Evolutionary conservation across 345 rosid species (phyloP).

Genomic region (Physaria fendleri): DNA sequence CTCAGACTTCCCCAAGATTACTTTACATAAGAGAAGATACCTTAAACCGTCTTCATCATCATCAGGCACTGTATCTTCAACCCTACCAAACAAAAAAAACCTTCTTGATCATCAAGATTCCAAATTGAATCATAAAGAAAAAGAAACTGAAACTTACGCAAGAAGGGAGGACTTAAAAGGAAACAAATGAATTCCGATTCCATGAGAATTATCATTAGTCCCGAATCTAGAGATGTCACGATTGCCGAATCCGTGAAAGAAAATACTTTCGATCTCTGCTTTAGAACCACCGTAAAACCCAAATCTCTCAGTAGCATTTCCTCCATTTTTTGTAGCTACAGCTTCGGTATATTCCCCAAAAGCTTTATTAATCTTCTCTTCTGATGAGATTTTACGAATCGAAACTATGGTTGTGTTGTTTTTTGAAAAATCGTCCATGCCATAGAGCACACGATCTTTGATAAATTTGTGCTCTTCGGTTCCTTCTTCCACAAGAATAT

Average conservation of each 20-base stretch:
- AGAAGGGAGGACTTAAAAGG: conserved; percentile 16
- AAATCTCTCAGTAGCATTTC: too few relatives aligned
- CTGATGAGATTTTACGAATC: conserved; percentile 34
- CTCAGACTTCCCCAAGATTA: too few relatives aligned
- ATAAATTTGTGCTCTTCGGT: conserved; percentile 10
- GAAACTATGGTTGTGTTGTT: conserved; percentile 31
- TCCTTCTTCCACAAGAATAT: conserved; percentile 31
- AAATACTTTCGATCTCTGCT: conserved; percentile 30
- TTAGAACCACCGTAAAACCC: conserved; percentile 44
- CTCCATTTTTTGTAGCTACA: too few relatives aligned
- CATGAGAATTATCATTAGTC: conserved; percentile 1
- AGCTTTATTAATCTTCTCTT: too few relatives aligned
- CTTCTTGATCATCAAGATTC: too few relatives aligned
- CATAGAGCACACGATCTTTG: conserved; percentile 19
- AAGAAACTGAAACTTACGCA: conserved; percentile 31
- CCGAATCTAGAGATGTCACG: not conserved
- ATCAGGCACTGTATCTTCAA: too few relatives aligned
- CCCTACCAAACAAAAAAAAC: too few relatives aligned
- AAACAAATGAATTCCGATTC: conserved; percentile 35
- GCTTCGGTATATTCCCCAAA: too few relatives aligned
- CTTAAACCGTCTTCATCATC: too few relatives aligned
- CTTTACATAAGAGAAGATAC: too few relatives aligned
- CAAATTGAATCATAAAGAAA: too few relatives aligned
- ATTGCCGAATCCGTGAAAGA: conserved; percentile 37
- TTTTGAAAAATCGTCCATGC: conserved; percentile 20